Percentiles rank a stretch among this genome's conserved stretches.
Conservation (phyloP, 768 basidiomycete genomes). For the Panellus pusillus region DNA sequence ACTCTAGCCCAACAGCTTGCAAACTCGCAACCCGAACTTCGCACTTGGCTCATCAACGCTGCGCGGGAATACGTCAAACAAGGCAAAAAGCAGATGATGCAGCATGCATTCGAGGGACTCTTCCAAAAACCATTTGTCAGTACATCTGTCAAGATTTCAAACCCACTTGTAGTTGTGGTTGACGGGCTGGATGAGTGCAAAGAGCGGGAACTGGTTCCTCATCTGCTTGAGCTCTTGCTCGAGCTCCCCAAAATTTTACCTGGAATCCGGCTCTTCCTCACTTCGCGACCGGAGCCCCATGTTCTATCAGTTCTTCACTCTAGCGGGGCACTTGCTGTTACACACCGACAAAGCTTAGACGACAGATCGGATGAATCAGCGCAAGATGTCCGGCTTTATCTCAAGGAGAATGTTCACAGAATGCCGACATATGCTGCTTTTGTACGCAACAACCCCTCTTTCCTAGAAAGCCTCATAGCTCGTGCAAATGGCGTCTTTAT, state of each 20-base stretch:
- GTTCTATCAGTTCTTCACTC: not conserved
- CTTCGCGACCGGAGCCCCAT: constrained; percentile 5
- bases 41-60: not conserved
- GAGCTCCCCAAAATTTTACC: not conserved
- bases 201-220: constrained; percentile 2
- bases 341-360: not conserved
- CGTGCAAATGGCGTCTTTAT: not conserved
- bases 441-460: not conserved
- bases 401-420: constrained; percentile 1
- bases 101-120: not conserved
- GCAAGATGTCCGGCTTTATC: not conserved
- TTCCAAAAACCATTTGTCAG: not conserved
- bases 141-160: not conserved
- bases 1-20: constrained; percentile 4
- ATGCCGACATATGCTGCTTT: not conserved
- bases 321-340: not conserved
- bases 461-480: not conserved
- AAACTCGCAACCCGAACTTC: constrained; percentile 1
- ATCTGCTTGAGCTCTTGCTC: not conserved
- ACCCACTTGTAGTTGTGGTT: not conserved
- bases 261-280: constrained; percentile 1
- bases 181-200: constrained; percentile 4
- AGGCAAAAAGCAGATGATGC: constrained; percentile 2
- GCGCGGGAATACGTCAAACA: not conserved
- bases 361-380: not conserved